These are phyloP conservation scores for Xeromyces bisporus DNA, from an alignment of 495 filamentous ascomycete genomes.

Conservation along the genomic window DNA sequence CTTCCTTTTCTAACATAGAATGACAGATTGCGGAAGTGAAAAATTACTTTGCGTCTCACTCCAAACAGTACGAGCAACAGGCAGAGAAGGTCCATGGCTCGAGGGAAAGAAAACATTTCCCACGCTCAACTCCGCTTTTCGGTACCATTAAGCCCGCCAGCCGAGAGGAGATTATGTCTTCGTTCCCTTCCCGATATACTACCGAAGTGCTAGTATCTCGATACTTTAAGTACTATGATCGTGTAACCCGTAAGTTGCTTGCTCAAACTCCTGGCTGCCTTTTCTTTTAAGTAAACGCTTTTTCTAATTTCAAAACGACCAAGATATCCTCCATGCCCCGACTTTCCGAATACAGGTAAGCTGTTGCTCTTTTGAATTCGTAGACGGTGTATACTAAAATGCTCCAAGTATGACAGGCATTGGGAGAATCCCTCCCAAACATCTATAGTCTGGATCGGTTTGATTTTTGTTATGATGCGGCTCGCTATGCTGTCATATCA, in stretches of 20 bases:
- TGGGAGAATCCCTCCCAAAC: conserved; percentile 74
- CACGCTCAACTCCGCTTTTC: conserved; percentile 58
- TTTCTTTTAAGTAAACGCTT: no score
- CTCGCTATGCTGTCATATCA: conserved; percentile 84
- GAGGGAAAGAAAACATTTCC: conserved; percentile 37
- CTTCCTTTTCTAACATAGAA: conserved; percentile 3
- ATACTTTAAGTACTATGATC: conserved; percentile 57
- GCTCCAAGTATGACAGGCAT: conserved; percentile 57
- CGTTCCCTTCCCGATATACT: conserved; percentile 62
- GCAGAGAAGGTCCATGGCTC: conserved; percentile 43
- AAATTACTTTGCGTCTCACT: conserved; percentile 62
- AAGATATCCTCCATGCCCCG: conserved; percentile 72
- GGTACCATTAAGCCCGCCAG: conserved; percentile 47
- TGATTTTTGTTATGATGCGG: conserved; percentile 76
- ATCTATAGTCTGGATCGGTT: conserved; percentile 72
- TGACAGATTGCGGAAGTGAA: conserved; percentile 78
- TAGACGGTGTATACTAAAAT: no score
- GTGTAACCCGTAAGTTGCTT: conserved; percentile 44
- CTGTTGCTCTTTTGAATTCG: background rate
- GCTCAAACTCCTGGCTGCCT: conserved; percentile 24
- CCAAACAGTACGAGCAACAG: conserved; percentile 51
- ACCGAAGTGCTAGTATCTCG: conserved; percentile 64
- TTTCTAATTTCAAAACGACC: no score
- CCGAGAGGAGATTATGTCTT: conserved; percentile 57
- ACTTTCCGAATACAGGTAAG: conserved; percentile 56